Base-by-base conservation (phyloP, 148 eudicot species). In the Pharnaceum exiguum region DNA sequence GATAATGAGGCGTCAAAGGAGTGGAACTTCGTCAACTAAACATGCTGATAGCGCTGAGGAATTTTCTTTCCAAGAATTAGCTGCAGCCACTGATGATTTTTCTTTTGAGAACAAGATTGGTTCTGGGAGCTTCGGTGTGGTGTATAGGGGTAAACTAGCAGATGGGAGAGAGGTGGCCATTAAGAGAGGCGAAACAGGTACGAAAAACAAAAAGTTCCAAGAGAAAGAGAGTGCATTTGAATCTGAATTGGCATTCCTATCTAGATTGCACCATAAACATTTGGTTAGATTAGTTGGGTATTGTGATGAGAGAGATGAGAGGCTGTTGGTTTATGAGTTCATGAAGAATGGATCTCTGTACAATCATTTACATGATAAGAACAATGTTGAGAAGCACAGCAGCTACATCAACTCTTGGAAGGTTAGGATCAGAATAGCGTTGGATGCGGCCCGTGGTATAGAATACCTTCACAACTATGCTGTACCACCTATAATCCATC, bases 401-500 rank as follows among this genome's bases (percentile, higher is more conserved):
- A 86, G 86, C 50, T 7, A 83, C 2, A 50, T 93, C 25, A 89
- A 89, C 67, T 78, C 83, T 0, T 93, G 99, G 99, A 89, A 86
- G 57, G 75, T 79, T 72, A 78, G 99, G 76, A 89, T 93, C 63
- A 82, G 75, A 51, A 80, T 89, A 8, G 74, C 96, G 10, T 40
- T 93, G 59, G 99, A 93, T 30, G 95, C 99, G 1, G 76, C 99
- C 13, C 82, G 85, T 15, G 99, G 99, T 10, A 89, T 93, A 3
- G 96, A 93, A 45, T 93, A 93, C 59, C 78, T 93, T 6, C 99
- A 93, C 43, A 89, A 75, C n/a, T 93, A 93, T 13, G 99, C 99
- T 24, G 99, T 88, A 25, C 99, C 99, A 0, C 89, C 96, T 10
- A 89, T 93, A 24, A 93, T 93, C 9, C 99, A 93, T 40, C 55